Evolutionary conservation across 352 stramenopile genomes (phyloP), one percentile per base, ranked within the genome.

Genomic region (Pythium insidiosum): DNA sequence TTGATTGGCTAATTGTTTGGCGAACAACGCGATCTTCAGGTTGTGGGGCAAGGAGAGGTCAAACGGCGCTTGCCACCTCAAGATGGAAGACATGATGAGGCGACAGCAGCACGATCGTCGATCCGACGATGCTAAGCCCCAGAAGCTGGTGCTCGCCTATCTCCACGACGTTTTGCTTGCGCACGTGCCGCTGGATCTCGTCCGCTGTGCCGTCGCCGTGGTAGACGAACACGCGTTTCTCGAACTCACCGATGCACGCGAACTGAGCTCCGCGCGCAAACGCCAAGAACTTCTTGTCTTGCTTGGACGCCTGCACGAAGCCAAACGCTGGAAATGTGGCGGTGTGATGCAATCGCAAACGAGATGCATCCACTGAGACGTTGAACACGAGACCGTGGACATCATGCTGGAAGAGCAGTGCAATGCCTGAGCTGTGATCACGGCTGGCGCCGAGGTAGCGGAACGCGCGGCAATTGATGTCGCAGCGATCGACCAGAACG

Each of bases 301-400:
- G 74, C 58, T 93, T 93, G 33, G 81, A 93, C 12, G 81, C 81
- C 50, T 93, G 81, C 2, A 93, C 81, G 28, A 88, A 93, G 2
- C 77, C 81, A 36, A 93, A 90, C 0, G 81, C 81, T 40, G 72
- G 78, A 15, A 90, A 59, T 5, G 78, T 88, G 13, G 64, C 44
- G 19, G 57, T 49, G 33, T 93, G 80, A 0, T 20, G 28, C 18
- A 90, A 53, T 7, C 34, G 24, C 6, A 85, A 28, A 22, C 46
- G 57, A 26, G 39, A 29, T n/a, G 45, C 23, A 4, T 37, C 38
- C 1, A 62, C 36, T 25, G 58, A 43, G n/a, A 80, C 20, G 15
- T 66, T 54, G 53, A 77, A 93, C 22, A 93, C 54, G 16, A 88
- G 42, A 4, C 64, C 81, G 31, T 93, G 81, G 19, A 93, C 76